phyloP scores from a whole-genome alignment of 192 early-diverging fungal species.

The Paraglomus brasilianum region DNA sequence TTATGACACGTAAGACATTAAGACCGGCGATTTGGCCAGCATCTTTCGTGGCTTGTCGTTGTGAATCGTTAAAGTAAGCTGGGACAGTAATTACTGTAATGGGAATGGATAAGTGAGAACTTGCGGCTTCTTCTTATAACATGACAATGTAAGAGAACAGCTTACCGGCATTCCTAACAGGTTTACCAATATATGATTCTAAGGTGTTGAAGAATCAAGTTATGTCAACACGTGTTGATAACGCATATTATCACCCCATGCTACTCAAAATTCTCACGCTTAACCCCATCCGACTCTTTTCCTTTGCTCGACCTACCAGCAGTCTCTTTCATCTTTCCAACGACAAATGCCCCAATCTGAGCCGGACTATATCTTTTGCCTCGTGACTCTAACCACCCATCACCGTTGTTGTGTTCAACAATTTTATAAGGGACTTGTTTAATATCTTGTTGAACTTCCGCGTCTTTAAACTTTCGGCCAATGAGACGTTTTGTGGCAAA shows the following conservation, averaged over 20 bases:
- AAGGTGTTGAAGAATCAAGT: neutral
- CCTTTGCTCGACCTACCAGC: slow-evolving; percentile 80
- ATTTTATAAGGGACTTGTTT: slow-evolving; percentile 94
- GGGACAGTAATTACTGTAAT: slow-evolving; percentile 88
- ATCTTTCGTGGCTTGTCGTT: slow-evolving; percentile 96
- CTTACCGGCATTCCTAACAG: slow-evolving; percentile 20
- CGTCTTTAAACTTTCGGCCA: slow-evolving; percentile 89
- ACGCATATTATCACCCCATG: too few relatives aligned
- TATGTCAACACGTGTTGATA: too few relatives aligned
- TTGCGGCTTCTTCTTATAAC: neutral
- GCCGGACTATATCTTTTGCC: slow-evolving; percentile 95
- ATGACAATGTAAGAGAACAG: neutral
- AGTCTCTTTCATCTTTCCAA: slow-evolving; percentile 99
- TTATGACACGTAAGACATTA: slow-evolving; percentile 91
- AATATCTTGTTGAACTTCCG: slow-evolving; percentile 86
- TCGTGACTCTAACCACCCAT: slow-evolving; percentile 96
- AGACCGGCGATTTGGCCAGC: slow-evolving; percentile 89
- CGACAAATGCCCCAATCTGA: slow-evolving; percentile 95
- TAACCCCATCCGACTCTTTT: slow-evolving; percentile 34
- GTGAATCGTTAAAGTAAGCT: slow-evolving; percentile 98
- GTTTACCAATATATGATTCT: slow-evolving; percentile 29
- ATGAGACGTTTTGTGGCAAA: slow-evolving; percentile 97
- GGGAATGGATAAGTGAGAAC: neutral
- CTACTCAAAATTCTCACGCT: too few relatives aligned
- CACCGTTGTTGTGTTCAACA: slow-evolving; percentile 90